Conservation (phyloP, 2,329 filamentous ascomycete genomes). For the Berkeleyomyces basicola region DNA sequence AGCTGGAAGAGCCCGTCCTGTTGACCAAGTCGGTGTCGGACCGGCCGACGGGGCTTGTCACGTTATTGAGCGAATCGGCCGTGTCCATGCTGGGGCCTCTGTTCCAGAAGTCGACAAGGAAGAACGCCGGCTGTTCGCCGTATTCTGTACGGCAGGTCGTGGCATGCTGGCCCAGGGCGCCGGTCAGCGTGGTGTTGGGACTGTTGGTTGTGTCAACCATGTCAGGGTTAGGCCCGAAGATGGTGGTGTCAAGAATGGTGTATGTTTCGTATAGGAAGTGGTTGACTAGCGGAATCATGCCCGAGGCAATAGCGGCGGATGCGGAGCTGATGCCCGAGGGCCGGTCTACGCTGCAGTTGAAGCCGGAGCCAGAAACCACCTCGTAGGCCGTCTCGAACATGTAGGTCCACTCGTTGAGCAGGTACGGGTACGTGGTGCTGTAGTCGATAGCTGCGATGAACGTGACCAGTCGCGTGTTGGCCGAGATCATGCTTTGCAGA, state of each 20-base stretch:
- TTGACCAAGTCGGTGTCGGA: constrained; percentile 9
- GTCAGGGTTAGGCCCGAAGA: constrained; percentile 44
- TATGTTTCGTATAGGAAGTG: constrained; percentile 52
- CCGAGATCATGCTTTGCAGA: constrained; percentile 48
- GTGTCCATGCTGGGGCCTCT: constrained; percentile 51
- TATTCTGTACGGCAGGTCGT: constrained; percentile 39
- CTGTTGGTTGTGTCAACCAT: constrained; percentile 50
- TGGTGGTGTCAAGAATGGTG: constrained; percentile 34
- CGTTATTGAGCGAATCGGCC: constrained; percentile 50
- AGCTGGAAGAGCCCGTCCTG: constrained; percentile 1
- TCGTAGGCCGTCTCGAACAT: constrained; percentile 61
- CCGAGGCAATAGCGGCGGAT: constrained; percentile 35
- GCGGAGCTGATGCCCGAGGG: constrained; percentile 36
- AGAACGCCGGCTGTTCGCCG: constrained; percentile 49
- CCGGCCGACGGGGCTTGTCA: constrained; percentile 10
- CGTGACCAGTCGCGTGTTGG: constrained; percentile 47
- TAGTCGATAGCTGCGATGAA: constrained; percentile 44
- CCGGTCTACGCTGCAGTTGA: constrained; percentile 56
- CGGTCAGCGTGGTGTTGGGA: constrained; percentile 33
- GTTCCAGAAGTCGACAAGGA: constrained; percentile 69
- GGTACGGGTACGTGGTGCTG: constrained; percentile 32
- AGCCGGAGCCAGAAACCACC: constrained; percentile 42
- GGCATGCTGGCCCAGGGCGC: constrained; percentile 38
- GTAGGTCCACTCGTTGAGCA: constrained; percentile 46
- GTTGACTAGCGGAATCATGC: constrained; percentile 58